phyloP scores from a whole-genome alignment of 2,329 filamentous ascomycete genomes.

The Ilyonectria destructans region DNA sequence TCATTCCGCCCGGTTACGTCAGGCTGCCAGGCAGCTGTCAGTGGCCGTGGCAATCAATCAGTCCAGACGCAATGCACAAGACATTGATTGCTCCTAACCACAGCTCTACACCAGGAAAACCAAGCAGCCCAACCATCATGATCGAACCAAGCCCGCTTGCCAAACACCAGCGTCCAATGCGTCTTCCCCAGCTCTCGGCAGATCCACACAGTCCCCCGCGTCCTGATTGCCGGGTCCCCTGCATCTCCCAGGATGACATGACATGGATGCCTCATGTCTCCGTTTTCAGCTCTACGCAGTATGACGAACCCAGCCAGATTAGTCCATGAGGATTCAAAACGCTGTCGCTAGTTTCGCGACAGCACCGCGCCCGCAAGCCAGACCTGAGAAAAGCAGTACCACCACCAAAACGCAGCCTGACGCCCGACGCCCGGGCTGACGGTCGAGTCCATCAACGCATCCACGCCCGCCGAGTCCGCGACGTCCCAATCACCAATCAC shows the following conservation, averaged over 20 bases:
- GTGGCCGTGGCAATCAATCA: too few species aligned
- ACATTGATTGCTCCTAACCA: too few species aligned
- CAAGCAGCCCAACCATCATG: too few species aligned
- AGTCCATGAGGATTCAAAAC: too few species aligned
- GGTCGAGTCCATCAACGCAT: conserved; percentile 2
- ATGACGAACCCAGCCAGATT: too few species aligned
- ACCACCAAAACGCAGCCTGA: conserved; percentile 7
- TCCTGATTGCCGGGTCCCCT: not conserved
- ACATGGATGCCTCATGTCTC: not conserved
- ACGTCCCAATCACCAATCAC: conserved; percentile 2
- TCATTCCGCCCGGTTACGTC: not conserved
- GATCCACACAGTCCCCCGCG: not conserved
- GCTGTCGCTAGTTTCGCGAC: too few species aligned
- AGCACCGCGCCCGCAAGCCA: too few species aligned
- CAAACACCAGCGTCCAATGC: not conserved
- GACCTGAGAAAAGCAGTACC: not conserved
- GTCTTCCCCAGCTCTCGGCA: not conserved
- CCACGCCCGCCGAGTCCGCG: conserved; percentile 3
- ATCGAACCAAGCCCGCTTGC: too few species aligned
- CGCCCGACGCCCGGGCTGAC: not conserved
- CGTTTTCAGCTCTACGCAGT: too few species aligned
- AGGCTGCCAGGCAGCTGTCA: not conserved
- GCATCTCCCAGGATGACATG: not conserved
- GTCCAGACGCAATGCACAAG: too few species aligned
- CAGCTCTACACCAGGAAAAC: too few species aligned